These are phyloP conservation scores for Aureobasidium pullulans DNA, from an alignment of 2,329 filamentous ascomycete genomes.

Conservation along the genomic window DNA sequence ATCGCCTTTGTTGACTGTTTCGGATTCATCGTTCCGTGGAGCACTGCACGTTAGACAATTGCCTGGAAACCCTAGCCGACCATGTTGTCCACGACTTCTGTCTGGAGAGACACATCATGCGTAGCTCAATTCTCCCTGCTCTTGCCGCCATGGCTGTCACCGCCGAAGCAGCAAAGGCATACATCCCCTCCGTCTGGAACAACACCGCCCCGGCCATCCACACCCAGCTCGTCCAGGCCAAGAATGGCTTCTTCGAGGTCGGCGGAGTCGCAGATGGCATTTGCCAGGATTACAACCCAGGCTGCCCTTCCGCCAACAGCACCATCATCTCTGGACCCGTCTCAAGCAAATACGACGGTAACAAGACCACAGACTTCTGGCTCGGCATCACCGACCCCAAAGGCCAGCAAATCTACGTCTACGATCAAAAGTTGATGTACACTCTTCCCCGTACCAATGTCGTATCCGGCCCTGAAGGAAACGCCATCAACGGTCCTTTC, in stretches of 20 bases:
- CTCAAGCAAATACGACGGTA: not conserved
- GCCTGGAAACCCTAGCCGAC: too few species aligned
- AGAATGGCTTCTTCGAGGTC: not conserved
- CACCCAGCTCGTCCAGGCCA: not conserved
- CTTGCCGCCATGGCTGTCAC: not conserved
- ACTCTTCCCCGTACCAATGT: not conserved
- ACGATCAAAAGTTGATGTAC: not conserved
- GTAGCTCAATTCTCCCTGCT: not conserved
- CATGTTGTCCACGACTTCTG: too few species aligned
- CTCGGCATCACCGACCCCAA: not conserved
- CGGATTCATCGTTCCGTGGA: too few species aligned
- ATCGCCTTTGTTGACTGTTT: too few species aligned
- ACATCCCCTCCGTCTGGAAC: slow-evolving; percentile 4
- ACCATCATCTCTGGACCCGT: not conserved
- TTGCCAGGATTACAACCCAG: not conserved
- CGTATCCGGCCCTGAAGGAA: not conserved
- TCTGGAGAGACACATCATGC: too few species aligned
- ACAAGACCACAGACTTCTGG: not conserved
- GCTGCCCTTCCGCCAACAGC: not conserved
- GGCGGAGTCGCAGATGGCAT: not conserved
- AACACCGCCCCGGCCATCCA: not conserved
- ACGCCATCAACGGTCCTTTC: not conserved
- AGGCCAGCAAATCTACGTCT: not conserved
- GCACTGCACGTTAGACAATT: too few species aligned
- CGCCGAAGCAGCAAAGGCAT: not conserved